Conservation (phyloP, 805 yeast species). For the Wickerhamomyces queroliae region DNA sequence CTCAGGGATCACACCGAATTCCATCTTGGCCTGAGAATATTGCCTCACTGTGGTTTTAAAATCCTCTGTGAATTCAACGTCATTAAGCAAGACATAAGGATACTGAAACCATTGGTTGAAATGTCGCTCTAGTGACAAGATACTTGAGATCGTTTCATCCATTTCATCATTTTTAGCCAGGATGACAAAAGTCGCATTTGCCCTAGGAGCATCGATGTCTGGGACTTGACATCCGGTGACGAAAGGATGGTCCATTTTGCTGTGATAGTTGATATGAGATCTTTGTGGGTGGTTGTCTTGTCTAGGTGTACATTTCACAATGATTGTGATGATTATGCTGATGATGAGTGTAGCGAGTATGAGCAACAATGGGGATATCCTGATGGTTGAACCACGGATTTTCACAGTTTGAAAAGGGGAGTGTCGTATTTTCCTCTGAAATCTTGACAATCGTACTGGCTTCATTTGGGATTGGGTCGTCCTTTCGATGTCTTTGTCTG, state of each 20-base stretch:
- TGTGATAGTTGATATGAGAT: slow-evolving; percentile 5
- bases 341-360: background rate
- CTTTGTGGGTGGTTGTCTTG: background rate
- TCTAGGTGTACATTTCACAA: background rate
- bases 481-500: no score
- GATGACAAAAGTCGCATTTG: slow-evolving; percentile 82
- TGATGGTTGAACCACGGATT: no score
- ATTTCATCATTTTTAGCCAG: slow-evolving; percentile 78
- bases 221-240: slow-evolving; percentile 46
- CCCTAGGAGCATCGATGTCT: slow-evolving; percentile 31
- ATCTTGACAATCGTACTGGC: no score
- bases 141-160: slow-evolving; percentile 67
- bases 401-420: no score
- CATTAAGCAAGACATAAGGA: slow-evolving; percentile 88
- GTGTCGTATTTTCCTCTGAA: no score
- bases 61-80: slow-evolving; percentile 62
- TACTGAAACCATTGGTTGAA: slow-evolving; percentile 93
- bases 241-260: slow-evolving; percentile 39
- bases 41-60: slow-evolving; percentile 49
- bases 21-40: slow-evolving; percentile 54
- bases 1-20: slow-evolving; percentile 62
- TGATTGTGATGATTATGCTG: background rate
- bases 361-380: background rate
- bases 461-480: no score
- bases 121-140: slow-evolving; percentile 74